Evolutionary conservation across 257 asterid genomes (phyloP).

Genomic region (Scutellaria barbata): DNA sequence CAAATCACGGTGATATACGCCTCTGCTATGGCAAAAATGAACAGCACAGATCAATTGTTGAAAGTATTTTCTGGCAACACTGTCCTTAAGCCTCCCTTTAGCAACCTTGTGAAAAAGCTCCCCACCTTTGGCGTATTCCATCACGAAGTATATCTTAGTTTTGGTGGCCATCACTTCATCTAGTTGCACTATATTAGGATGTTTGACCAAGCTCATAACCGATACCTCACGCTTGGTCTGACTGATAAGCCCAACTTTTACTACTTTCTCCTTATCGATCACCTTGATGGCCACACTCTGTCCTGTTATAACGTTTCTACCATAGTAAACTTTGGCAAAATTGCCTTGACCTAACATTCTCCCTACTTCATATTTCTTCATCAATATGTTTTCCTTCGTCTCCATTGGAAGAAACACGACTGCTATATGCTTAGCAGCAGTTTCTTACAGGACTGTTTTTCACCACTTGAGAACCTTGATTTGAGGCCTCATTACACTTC

Average conservation of each 20-base stretch:
- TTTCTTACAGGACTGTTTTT: constrained; percentile 35
- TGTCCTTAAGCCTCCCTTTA: constrained; percentile 72
- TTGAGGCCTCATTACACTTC: constrained; percentile 39
- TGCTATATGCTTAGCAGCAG: constrained; percentile 25
- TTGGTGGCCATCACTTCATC: constrained; percentile 85
- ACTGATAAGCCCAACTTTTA: constrained; percentile 58
- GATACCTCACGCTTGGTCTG: constrained; percentile 85
- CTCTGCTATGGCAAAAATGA: constrained; percentile 66
- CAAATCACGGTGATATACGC: constrained; percentile 80
- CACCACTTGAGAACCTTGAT: constrained; percentile 33
- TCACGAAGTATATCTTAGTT: constrained; percentile 66
- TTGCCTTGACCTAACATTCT: constrained; percentile 83
- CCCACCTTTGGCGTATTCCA: constrained; percentile 86
- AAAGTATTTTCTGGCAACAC: constrained; percentile 61
- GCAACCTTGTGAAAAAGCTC: constrained; percentile 74
- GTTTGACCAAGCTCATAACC: constrained; percentile 67
- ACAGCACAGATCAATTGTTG: constrained; percentile 70
- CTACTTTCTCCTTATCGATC: constrained; percentile 71
- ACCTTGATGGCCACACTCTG: constrained; percentile 80
- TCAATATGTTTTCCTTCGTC: constrained; percentile 58
- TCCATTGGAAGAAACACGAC: constrained; percentile 43
- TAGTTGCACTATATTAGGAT: constrained; percentile 59
- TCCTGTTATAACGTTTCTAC: constrained; percentile 62
- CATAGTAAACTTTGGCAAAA: constrained; percentile 82
- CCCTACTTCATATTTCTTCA: constrained; percentile 80